Conservation (phyloP, 2,329 filamentous ascomycete genomes). For the Dactylellina sp. region DNA sequence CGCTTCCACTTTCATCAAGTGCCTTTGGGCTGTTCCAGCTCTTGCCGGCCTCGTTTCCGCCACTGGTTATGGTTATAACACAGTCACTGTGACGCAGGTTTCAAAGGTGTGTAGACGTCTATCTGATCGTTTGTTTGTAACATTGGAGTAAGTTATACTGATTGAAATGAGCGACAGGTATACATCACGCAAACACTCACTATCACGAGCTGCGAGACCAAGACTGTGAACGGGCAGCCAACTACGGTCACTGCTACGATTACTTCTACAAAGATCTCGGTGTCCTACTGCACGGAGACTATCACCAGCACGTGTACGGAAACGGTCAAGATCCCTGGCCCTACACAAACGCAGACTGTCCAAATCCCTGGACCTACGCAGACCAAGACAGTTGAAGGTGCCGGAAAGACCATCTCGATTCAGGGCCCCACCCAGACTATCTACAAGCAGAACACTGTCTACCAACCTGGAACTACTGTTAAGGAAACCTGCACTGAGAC, state of each 20-base stretch:
- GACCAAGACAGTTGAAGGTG: slow-evolving; percentile 18
- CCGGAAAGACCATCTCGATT: slow-evolving; percentile 36
- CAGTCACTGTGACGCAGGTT: slow-evolving; percentile 36
- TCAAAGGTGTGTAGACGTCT: slow-evolving; percentile 19
- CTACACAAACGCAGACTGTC: slow-evolving; percentile 12
- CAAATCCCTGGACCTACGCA: slow-evolving; percentile 17
- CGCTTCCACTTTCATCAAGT: slow-evolving; percentile 24
- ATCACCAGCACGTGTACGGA: slow-evolving; percentile 16
- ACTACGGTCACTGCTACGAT: slow-evolving; percentile 36
- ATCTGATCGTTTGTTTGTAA: neutral
- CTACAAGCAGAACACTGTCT: slow-evolving; percentile 25
- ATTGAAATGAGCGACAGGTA: slow-evolving; percentile 15
- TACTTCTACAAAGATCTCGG: slow-evolving; percentile 18
- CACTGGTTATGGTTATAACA: slow-evolving; percentile 3
- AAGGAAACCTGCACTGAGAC: slow-evolving; percentile 51
- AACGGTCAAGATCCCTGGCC: slow-evolving; percentile 27
- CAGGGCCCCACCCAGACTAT: slow-evolving; percentile 34
- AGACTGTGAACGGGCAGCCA: slow-evolving; percentile 21
- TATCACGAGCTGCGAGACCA: slow-evolving; percentile 40
- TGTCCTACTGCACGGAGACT: slow-evolving; percentile 44
- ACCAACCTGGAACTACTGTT: slow-evolving; percentile 11
- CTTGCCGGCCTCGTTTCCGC: slow-evolving; percentile 39
- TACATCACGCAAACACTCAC: slow-evolving; percentile 32
- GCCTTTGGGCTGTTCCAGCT: slow-evolving; percentile 30
- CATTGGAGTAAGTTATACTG: neutral